A percentile compares a stretch with the other conserved stretches of the same genome.
These are phyloP conservation scores for Murraya paniculata DNA, from an alignment of 345 rosid genomes.

Conservation along the genomic window DNA sequence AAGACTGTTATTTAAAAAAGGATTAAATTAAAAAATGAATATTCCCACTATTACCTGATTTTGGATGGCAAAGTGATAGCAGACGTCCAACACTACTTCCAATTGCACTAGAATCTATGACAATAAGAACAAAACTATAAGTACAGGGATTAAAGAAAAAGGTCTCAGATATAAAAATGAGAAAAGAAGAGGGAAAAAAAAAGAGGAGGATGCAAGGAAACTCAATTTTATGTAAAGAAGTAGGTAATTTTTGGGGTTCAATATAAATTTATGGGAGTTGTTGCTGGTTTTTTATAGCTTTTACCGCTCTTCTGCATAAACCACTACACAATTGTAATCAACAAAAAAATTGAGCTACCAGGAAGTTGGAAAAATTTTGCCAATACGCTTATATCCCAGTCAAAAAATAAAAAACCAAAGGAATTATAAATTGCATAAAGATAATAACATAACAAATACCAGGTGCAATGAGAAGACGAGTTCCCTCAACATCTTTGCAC, in stretches of 20 bases:
- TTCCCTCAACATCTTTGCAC: constrained; percentile 31
- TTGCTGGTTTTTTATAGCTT: background rate
- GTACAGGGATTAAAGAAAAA: too few relatives aligned
- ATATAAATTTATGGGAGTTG: too few relatives aligned
- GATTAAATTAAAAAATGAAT: too few relatives aligned
- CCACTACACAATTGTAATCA: background rate
- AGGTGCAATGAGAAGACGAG: constrained; percentile 45
- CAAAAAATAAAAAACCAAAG: background rate
- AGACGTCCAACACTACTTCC: constrained; percentile 39
- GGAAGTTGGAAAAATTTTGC: background rate
- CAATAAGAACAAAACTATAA: background rate
- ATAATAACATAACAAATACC: constrained; percentile 2
- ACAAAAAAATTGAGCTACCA: background rate
- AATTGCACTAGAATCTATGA: constrained; percentile 30
- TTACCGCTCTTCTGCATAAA: too few relatives aligned
- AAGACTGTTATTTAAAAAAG: background rate
- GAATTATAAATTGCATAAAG: background rate
- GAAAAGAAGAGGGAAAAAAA: too few relatives aligned
- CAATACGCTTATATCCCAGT: background rate
- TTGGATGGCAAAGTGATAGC: constrained; percentile 75
- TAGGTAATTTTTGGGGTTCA: background rate
- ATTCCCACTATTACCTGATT: constrained; percentile 52
- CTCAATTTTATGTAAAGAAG: background rate
- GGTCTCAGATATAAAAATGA: too few relatives aligned
- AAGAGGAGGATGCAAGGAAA: background rate